phyloP scores from a whole-genome alignment of 257 asterid genomes.

The Fraxinus americana region DNA sequence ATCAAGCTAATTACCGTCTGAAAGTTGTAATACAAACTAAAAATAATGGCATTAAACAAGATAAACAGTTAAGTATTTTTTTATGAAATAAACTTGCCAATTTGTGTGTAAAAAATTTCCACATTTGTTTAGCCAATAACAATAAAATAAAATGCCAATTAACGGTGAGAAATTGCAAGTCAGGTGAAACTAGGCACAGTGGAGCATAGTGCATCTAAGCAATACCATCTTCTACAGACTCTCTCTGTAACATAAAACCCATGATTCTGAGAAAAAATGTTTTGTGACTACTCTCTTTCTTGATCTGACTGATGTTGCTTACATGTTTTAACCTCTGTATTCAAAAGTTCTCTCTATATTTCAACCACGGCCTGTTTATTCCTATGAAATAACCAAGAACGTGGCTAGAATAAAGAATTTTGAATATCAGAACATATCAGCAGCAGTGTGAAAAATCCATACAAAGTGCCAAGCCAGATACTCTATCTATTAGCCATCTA shows the following conservation, averaged over 20 bases:
- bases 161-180: background rate
- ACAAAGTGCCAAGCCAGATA: constrained; percentile 8
- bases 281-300: background rate
- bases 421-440: constrained; percentile 5
- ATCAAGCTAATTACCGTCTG: background rate
- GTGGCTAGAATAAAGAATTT: constrained; percentile 6
- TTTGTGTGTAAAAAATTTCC: background rate
- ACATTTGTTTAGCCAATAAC: background rate
- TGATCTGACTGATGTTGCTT: background rate
- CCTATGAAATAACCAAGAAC: constrained; percentile 10
- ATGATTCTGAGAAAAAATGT: background rate
- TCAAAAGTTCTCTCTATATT: background rate
- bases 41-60: constrained; percentile 2
- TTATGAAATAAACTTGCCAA: background rate
- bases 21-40: background rate
- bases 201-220: background rate
- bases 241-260: background rate
- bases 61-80: background rate
- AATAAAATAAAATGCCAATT: background rate
- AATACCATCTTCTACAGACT: constrained; percentile 1
- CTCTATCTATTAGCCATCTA: constrained; percentile 23
- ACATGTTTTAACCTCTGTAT: constrained; percentile 3
- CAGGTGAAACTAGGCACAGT: background rate
- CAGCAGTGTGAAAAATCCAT: constrained; percentile 9
- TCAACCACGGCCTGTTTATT: constrained; percentile 1